These are phyloP conservation scores for Hamamelis virginiana DNA, from an alignment of 164 flowering plant genomes.

Conservation along the genomic window DNA sequence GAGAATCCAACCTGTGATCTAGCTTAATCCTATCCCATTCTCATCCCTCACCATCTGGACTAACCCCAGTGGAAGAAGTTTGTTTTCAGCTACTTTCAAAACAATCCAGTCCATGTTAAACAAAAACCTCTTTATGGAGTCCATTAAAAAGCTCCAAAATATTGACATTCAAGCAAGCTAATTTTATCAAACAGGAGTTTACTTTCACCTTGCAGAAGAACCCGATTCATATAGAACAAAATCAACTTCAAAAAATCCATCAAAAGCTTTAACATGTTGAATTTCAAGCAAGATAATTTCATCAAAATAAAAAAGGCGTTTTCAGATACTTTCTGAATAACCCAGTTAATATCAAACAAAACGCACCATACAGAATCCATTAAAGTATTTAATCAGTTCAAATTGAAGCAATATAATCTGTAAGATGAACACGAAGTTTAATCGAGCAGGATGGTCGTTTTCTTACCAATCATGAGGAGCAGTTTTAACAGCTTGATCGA, in stretches of 20 bases:
- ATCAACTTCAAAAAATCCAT: background rate
- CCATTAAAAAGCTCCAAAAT: no score
- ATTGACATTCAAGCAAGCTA: no score
- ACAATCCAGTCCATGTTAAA: no score
- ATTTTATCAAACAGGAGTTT: no score
- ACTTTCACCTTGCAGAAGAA: no score
- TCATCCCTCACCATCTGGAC: no score
- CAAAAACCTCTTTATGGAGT: no score
- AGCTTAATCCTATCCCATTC: no score
- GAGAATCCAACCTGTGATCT: no score
- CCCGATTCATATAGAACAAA: background rate
- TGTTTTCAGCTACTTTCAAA: no score
- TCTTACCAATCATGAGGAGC: slow-evolving; percentile 48
- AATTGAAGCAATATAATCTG: background rate
- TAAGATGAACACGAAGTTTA: no score
- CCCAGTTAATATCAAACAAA: background rate
- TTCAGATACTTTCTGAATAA: background rate
- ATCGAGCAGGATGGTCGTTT: background rate
- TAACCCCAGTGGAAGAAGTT: no score
- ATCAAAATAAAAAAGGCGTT: background rate
- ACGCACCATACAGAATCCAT: background rate
- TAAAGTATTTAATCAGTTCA: background rate
- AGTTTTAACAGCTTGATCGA: slow-evolving; percentile 41
- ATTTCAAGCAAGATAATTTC: background rate
- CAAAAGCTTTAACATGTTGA: background rate